A percentile compares a stretch with the other conserved stretches of the same genome.
phyloP scores from a whole-genome alignment of 305 asterid genomes.

The Petunia hybrid region DNA sequence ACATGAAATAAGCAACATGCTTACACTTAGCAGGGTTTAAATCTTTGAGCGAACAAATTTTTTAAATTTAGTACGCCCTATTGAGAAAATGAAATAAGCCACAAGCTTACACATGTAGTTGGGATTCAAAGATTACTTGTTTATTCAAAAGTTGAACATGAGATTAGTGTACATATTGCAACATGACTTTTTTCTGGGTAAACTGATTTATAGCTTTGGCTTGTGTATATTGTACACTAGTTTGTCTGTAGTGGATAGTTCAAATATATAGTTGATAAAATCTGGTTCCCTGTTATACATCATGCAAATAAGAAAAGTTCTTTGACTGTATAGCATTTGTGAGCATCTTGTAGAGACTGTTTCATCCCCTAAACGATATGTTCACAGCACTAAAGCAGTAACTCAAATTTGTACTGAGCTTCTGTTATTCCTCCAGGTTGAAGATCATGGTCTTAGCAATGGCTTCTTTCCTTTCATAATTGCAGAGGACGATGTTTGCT shows the following conservation, averaged over 20 bases:
- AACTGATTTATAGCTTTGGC: background rate
- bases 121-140: background rate
- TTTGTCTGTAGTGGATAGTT: background rate
- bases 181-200: background rate
- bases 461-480: constrained; percentile 79
- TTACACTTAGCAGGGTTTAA: too few relatives aligned
- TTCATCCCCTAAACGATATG: background rate
- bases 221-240: too few relatives aligned
- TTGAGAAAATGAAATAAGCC: too few relatives aligned
- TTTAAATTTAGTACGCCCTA: too few relatives aligned
- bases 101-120: background rate
- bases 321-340: background rate
- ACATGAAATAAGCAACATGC: too few relatives aligned
- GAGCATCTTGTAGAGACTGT: background rate
- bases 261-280: background rate
- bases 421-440: constrained; percentile 55
- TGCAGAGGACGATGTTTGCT: constrained; percentile 72
- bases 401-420: constrained; percentile 9
- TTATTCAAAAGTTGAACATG: background rate
- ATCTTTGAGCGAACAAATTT: too few relatives aligned
- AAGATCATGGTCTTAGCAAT: constrained; percentile 73
- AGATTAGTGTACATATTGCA: background rate
- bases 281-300: background rate
- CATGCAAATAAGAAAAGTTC: background rate
- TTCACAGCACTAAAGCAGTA: background rate